Conservation (phyloP, 768 basidiomycete genomes). For the Phylloporus arenicola region DNA sequence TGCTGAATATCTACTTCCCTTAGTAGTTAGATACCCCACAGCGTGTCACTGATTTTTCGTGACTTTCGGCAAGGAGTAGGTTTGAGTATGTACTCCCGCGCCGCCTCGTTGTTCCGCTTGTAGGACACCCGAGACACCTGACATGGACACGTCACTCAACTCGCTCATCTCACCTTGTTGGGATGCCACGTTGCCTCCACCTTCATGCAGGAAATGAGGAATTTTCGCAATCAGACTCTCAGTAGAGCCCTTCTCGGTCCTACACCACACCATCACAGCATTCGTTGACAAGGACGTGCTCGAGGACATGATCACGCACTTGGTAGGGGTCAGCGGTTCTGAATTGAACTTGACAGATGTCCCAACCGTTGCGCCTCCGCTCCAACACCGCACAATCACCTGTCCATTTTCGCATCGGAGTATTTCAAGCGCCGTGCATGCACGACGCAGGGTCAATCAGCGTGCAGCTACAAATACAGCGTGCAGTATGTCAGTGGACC, state of each 20-base stretch:
- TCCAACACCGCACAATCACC: not conserved
- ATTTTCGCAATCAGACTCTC: not conserved
- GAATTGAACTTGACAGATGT: not conserved
- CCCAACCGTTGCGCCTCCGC: too few species aligned
- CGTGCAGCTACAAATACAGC: constrained; percentile 13
- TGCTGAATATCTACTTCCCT: too few species aligned
- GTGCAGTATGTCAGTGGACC: not conserved
- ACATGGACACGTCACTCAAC: not conserved
- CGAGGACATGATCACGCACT: not conserved
- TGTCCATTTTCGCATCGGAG: constrained; percentile 14
- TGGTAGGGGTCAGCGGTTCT: not conserved
- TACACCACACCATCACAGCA: not conserved
- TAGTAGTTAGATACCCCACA: too few species aligned
- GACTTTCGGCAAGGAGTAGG: too few species aligned
- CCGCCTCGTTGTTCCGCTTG: too few species aligned
- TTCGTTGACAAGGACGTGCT: not conserved
- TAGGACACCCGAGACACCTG: too few species aligned
- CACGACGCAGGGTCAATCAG: not conserved
- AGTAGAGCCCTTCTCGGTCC: too few species aligned
- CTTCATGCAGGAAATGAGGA: too few species aligned
- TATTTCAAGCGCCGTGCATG: constrained; percentile 1
- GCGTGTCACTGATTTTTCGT: too few species aligned
- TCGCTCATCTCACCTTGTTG: too few species aligned
- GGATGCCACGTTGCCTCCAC: not conserved
- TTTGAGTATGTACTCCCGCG: too few species aligned